Base-by-base conservation (phyloP, 192 early-diverging fungal species). In the Umbelopsis ramanniana region DNA sequence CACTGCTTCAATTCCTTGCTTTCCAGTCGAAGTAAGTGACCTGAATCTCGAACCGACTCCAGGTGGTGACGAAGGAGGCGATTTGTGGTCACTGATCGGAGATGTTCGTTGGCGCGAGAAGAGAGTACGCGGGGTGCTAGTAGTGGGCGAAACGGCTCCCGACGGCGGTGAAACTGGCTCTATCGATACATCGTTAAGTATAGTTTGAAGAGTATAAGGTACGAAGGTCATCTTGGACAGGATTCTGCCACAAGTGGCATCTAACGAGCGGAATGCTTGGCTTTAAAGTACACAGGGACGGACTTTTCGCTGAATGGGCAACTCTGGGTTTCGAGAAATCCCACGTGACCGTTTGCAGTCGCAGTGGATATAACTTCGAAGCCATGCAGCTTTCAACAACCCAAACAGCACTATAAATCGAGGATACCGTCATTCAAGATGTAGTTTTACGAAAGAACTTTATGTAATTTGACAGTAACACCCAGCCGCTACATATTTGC, bases 171-270 rank as follows among this genome's bases (percentile, higher is more conserved):
- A 48, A 14, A 68, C 48, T 29, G 66, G 50, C 17, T 86, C 85
- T 46, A 85, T 82, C 26, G 86, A 26, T 26, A 69, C 68, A 40
- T 77, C 53, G 19, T 70, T 72, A 10, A 88, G 67, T 26, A 88
- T 73, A 10, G 82, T 80, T 72, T 88, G 87, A 43, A 86, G 71
- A 22, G 79, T 81, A 69, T 83, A 88, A 11, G 85, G 83, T 17
- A 76, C 72, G 57, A 80, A 85, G 19, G 79, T 57, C 79, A 80
- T 80, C n/a, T 40, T 24, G 35, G 26, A 29, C 5, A 33, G 57
- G 37, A 17, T 63, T 29, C 57, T 19, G 33, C 15, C 57, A 63
- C 15, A 19, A 26, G 9, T 35, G 10, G 57, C 57, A 63, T 63
- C 7, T 14, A 35, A 1, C 7, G 57, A 37, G 29, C 6, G 57